Evolutionary conservation across 768 basidiomycete species (phyloP), one percentile per base, ranked within the genome.

Genomic region (Daedalea quercina): DNA sequence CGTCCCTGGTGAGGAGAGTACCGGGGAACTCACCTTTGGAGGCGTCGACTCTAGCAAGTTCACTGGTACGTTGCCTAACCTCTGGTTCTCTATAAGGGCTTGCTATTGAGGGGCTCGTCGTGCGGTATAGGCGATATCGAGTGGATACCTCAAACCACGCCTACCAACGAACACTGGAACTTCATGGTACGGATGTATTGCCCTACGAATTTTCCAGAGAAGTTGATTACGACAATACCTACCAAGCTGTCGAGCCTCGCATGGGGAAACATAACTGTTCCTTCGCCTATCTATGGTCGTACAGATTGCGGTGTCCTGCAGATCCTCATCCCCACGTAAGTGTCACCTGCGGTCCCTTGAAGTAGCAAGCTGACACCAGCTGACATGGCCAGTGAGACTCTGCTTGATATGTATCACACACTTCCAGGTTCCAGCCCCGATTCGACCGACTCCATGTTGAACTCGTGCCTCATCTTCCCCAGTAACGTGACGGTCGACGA

Each of bases 21-120:
- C 41, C 17, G 50, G 50, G 3, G 50, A 51, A 20, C 42, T 51
- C 12, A 51, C 50, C 25, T 51, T 51, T 23, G 50, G 50, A 6
- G 50, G 50, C 7, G 41, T 51, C 41, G 50, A 51, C 25, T 15
- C 37, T 23, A 51, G 50, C 24, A 24, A 23, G 23, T 20, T 51
- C 4, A 51, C 19, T 19, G 50, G 50, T 51, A 20, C 6, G 50
- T 43, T 8, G 12, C 8, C 15, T 9, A 34, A n/a, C 19, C 9
- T 8, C 19, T 42, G 28, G 28, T 8, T 6, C 37, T 40, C 37
- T 8, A 35, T 17, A 35, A 35, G 34, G 17, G 34, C 9, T 19
- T 17, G 42, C n/a, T n/a, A n/a, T n/a, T n/a, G n/a, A n/a, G 9
- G 6, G 44, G 24, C 44, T 9, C 9, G 17, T 24, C 33, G 20